Conservation (phyloP, 352 stramenopile species). For the Phytophthora palmivora region DNA sequence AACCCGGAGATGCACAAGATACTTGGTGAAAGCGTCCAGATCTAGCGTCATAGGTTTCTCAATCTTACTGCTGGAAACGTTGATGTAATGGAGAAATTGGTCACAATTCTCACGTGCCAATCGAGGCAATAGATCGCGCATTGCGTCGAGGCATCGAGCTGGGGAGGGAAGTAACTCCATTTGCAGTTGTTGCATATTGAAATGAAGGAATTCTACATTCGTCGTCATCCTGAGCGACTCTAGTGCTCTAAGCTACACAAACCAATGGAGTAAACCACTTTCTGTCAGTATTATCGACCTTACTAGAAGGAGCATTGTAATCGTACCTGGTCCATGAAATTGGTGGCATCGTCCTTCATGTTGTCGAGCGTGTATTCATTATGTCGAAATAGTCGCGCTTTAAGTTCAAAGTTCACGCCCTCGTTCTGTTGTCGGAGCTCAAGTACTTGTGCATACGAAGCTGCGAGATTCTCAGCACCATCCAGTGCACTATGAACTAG, state of each 20-base stretch:
- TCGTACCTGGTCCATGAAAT: conserved; percentile 52
- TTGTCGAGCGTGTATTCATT: conserved; percentile 50
- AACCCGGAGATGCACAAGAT: conserved; percentile 63
- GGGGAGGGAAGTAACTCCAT: conserved; percentile 51
- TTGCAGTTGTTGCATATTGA: conserved; percentile 52
- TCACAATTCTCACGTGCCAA: conserved; percentile 57
- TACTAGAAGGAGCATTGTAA: background rate
- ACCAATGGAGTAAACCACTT: background rate
- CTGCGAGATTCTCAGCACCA: conserved; percentile 32
- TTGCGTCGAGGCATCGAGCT: conserved; percentile 40
- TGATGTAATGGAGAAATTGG: conserved; percentile 52
- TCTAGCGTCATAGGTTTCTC: conserved; percentile 46
- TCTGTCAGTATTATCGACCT: no score
- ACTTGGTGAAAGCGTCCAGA: conserved; percentile 54
- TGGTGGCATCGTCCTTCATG: conserved; percentile 47
- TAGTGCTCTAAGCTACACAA: conserved; percentile 28
- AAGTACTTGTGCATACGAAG: conserved; percentile 45
- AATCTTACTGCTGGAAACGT: conserved; percentile 46
- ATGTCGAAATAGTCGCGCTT: conserved; percentile 47
- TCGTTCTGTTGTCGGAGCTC: conserved; percentile 52
- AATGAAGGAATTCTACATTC: conserved; percentile 51
- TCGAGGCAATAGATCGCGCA: conserved; percentile 47
- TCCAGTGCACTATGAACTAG: conserved; percentile 37
- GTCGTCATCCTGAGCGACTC: conserved; percentile 20
- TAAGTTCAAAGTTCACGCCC: conserved; percentile 53